These are phyloP conservation scores for Adansonia madagascariensis DNA, from an alignment of 441 rosid species.

Conservation along the genomic window DNA sequence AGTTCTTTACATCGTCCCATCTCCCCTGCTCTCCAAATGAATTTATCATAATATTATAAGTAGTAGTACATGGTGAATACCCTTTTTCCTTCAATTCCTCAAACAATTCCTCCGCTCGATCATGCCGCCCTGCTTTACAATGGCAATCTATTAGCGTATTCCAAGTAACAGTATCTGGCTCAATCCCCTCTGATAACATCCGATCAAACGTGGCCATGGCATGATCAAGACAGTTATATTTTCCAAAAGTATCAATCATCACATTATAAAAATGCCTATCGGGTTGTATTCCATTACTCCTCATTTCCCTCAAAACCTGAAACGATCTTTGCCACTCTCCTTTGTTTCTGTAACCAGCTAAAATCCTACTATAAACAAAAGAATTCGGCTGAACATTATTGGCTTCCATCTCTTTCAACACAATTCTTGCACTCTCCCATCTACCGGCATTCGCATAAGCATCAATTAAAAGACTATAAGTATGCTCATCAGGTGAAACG, in stretches of 20 bases:
- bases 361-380: constrained; percentile 75
- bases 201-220: constrained; percentile 83
- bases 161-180: constrained; percentile 91
- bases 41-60: constrained; percentile 89
- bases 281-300: constrained; percentile 73
- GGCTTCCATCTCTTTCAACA: constrained; percentile 94
- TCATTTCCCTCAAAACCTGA: constrained; percentile 93
- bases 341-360: constrained; percentile 80
- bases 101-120: constrained; percentile 80
- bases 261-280: constrained; percentile 92
- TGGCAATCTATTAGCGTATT: constrained; percentile 94
- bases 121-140: constrained; percentile 73
- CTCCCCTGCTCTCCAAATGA: constrained; percentile 79
- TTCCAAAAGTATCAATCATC: constrained; percentile 94
- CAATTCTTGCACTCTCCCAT: constrained; percentile 94
- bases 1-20: constrained; percentile 76
- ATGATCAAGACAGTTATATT: constrained; percentile 87
- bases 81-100: constrained; percentile 78
- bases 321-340: constrained; percentile 97
- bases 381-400: constrained; percentile 74
- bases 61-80: constrained; percentile 73
- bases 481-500: constrained; percentile 80
- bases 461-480: constrained; percentile 85
- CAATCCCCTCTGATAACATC: constrained; percentile 79
- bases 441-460: constrained; percentile 90